Conservation (phyloP, 148 eudicot species). For the Rhododendron ovatum region DNA sequence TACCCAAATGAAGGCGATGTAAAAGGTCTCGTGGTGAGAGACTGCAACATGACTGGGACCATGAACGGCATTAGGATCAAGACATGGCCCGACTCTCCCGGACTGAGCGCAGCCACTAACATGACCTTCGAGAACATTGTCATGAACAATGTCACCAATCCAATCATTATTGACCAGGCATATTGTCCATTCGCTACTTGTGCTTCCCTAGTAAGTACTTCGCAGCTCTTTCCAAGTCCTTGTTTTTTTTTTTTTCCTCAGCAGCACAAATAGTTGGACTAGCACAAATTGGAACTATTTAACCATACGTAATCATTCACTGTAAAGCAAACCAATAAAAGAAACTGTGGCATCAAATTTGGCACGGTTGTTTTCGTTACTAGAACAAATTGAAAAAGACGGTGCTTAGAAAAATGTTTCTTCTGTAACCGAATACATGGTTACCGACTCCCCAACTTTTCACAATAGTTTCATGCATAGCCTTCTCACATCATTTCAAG, state of each 20-base stretch:
- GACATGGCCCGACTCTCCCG: constrained; percentile 55
- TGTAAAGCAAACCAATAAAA: not conserved
- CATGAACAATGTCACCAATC: constrained; percentile 51
- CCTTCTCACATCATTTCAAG: not conserved
- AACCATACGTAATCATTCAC: not conserved
- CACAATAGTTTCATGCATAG: no score
- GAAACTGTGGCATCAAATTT: not conserved
- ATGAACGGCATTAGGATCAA: constrained; percentile 59
- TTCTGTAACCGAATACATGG: no score
- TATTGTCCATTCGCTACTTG: constrained; percentile 45
- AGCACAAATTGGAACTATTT: not conserved
- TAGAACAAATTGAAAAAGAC: not conserved
- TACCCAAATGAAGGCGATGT: constrained; percentile 49
- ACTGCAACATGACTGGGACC: constrained; percentile 40
- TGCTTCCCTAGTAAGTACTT: constrained; percentile 30
- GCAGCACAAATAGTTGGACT: not conserved
- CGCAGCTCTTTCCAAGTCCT: not conserved
- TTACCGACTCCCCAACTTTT: no score
- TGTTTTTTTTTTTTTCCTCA: not conserved
- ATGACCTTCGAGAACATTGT: constrained; percentile 45
- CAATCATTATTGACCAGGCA: constrained; percentile 48
- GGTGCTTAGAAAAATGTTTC: not conserved
- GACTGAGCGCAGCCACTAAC: constrained; percentile 34
- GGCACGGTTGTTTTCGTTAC: not conserved
- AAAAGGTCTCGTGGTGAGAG: constrained; percentile 33